Evolutionary conservation across 108 stramenopile species (phyloP).

Genomic region (Epithemia pelagica): DNA sequence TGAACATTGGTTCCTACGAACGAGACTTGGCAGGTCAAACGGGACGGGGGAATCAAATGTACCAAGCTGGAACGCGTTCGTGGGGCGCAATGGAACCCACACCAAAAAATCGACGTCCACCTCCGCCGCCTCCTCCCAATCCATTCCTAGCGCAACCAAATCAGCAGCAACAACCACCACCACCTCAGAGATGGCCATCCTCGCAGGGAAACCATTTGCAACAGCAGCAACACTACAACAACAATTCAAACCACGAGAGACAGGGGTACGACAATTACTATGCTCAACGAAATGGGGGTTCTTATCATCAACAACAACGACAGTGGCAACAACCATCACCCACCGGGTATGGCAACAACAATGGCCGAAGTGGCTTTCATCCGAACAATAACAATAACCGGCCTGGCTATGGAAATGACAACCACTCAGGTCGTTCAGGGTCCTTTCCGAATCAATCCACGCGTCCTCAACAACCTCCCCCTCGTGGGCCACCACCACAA

Average conservation of each 20-base stretch:
- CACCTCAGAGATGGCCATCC: no score
- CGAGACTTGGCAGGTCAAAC: slow-evolving; percentile 61
- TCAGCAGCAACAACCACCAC: slow-evolving; percentile 20
- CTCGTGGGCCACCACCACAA: slow-evolving; percentile 11
- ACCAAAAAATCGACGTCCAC: slow-evolving; percentile 41
- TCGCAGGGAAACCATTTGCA: slow-evolving; percentile 16
- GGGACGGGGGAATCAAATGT: slow-evolving; percentile 72
- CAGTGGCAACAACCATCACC: neutral
- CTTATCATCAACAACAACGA: slow-evolving; percentile 13
- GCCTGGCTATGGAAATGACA: neutral
- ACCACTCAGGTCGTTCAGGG: neutral
- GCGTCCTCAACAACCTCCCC: slow-evolving; percentile 20
- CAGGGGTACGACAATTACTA: neutral
- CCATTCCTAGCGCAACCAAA: slow-evolving; percentile 15
- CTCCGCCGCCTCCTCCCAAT: slow-evolving; percentile 11
- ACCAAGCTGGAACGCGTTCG: slow-evolving; percentile 75
- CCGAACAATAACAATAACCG: no score
- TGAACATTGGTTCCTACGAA: slow-evolving; percentile 83
- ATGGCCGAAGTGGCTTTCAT: neutral
- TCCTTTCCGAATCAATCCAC: slow-evolving; percentile 11
- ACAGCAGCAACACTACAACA: slow-evolving; percentile 14
- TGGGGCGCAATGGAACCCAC: slow-evolving; percentile 85
- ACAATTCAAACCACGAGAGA: no score
- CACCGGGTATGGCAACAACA: slow-evolving; percentile 4
- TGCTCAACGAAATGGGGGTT: neutral